These are phyloP conservation scores for Telopea speciosissima DNA, from an alignment of 177 flowering plant genomes.

Conservation along the genomic window DNA sequence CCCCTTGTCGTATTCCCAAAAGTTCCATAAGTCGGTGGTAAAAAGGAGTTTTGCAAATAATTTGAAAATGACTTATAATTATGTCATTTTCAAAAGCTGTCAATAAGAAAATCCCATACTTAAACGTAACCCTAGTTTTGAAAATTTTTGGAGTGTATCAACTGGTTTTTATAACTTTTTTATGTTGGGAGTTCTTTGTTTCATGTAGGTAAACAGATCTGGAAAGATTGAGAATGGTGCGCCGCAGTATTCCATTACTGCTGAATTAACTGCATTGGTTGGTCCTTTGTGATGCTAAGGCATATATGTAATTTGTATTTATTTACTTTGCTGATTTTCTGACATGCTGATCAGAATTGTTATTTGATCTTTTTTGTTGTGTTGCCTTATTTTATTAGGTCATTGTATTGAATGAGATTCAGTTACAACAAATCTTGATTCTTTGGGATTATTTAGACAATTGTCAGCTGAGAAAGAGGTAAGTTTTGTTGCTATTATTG, in stretches of 20 bases:
- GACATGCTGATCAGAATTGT: not conserved
- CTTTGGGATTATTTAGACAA: slow-evolving; percentile 53
- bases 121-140: too few relatives aligned
- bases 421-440: slow-evolving; percentile 55
- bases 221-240: slow-evolving; percentile 59
- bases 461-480: slow-evolving; percentile 67
- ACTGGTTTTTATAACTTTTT: not conserved
- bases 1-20: too few relatives aligned
- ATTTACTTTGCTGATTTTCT: not conserved
- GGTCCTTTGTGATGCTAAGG: slow-evolving; percentile 14
- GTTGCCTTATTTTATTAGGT: slow-evolving; percentile 30
- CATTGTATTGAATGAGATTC: slow-evolving; percentile 53
- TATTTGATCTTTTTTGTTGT: not conserved
- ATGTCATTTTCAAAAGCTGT: too few relatives aligned
- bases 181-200: not conserved
- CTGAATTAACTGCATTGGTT: slow-evolving; percentile 58
- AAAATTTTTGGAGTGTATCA: not conserved
- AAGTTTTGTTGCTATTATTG: slow-evolving; percentile 27
- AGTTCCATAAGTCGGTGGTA: too few relatives aligned
- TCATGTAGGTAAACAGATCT: slow-evolving; percentile 57
- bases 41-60: too few relatives aligned
- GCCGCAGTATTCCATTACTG: slow-evolving; percentile 62
- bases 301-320: not conserved
- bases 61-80: too few relatives aligned
- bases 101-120: too few relatives aligned